These are phyloP conservation scores for Crotalaria pallida DNA, from an alignment of 306 rosid genomes.

Conservation along the genomic window DNA sequence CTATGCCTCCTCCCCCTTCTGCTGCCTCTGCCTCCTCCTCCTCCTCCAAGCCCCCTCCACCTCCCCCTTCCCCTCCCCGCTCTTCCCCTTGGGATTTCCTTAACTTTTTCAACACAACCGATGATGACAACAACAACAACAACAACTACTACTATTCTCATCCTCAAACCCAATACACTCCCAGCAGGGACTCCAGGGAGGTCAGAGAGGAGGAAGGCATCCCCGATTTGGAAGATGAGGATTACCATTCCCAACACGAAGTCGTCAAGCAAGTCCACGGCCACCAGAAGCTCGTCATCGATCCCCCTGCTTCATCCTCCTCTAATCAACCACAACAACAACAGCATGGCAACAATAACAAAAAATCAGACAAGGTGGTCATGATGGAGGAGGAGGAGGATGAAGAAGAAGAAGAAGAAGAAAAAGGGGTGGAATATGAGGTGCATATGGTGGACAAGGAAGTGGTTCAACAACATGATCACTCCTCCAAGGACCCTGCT, in stretches of 20 bases:
- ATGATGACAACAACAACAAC: too few relatives aligned
- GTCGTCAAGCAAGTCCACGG: conserved; percentile 84
- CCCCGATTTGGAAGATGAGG: conserved; percentile 94
- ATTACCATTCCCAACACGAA: conserved; percentile 47
- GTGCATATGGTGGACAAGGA: conserved; percentile 41
- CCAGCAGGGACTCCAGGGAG: conserved; percentile 73
- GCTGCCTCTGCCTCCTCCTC: conserved; percentile 33
- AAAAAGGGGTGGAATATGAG: conserved; percentile 42
- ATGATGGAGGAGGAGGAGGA: too few relatives aligned
- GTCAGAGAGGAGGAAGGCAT: conserved; percentile 92
- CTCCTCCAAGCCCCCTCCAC: conserved; percentile 57
- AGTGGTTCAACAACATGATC: conserved; percentile 53
- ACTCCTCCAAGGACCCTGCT: conserved; percentile 49
- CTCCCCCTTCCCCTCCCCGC: conserved; percentile 85
- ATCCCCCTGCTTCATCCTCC: conserved; percentile 10
- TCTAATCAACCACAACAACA: conserved; percentile 24
- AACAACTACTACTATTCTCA: conserved; percentile 43
- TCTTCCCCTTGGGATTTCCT: conserved; percentile 73
- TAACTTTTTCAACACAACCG: conserved; percentile 59
- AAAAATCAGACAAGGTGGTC: neutral
- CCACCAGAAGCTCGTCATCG: conserved; percentile 43
- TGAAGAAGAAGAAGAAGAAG: conserved; percentile 20
- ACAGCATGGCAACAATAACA: conserved; percentile 20
- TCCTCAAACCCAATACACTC: conserved; percentile 41
- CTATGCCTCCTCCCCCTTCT: neutral